phyloP scores from a whole-genome alignment of 108 stramenopile species.

The Craspedostauros australis region DNA sequence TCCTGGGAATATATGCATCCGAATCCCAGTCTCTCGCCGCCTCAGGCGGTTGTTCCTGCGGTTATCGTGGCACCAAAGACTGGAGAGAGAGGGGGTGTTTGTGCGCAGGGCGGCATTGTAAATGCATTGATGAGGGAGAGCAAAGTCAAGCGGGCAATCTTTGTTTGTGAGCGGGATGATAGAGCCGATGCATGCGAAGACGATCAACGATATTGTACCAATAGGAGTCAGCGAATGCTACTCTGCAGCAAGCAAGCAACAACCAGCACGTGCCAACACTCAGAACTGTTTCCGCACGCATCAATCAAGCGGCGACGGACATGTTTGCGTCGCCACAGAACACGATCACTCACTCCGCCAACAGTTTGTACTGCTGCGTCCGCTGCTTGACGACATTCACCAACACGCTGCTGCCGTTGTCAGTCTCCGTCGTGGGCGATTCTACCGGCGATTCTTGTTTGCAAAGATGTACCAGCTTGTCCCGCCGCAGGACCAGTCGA shows the following conservation, averaged over 20 bases:
- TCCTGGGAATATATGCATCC: slow-evolving; percentile 25
- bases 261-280: neutral
- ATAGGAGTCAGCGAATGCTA: too few relatives aligned
- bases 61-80: slow-evolving; percentile 27
- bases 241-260: too few relatives aligned
- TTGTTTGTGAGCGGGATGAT: too few relatives aligned
- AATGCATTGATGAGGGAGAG: too few relatives aligned
- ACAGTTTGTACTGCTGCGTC: slow-evolving; percentile 1
- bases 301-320: too few relatives aligned
- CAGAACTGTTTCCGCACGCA: neutral
- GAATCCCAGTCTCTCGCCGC: slow-evolving; percentile 24
- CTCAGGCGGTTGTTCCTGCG: slow-evolving; percentile 11
- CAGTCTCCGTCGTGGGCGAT: neutral
- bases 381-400: slow-evolving; percentile 19
- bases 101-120: too few relatives aligned
- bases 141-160: too few relatives aligned
- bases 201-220: too few relatives aligned
- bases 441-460: neutral
- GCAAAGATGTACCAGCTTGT: slow-evolving; percentile 2
- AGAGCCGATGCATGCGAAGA: too few relatives aligned
- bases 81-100: slow-evolving; percentile 3
- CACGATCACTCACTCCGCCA: slow-evolving; percentile 27
- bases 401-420: slow-evolving; percentile 13
- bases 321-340: too few relatives aligned
- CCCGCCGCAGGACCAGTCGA: slow-evolving; percentile 11